Conservation (phyloP, 305 asterid genomes). For the Fraxinus baroniana region DNA sequence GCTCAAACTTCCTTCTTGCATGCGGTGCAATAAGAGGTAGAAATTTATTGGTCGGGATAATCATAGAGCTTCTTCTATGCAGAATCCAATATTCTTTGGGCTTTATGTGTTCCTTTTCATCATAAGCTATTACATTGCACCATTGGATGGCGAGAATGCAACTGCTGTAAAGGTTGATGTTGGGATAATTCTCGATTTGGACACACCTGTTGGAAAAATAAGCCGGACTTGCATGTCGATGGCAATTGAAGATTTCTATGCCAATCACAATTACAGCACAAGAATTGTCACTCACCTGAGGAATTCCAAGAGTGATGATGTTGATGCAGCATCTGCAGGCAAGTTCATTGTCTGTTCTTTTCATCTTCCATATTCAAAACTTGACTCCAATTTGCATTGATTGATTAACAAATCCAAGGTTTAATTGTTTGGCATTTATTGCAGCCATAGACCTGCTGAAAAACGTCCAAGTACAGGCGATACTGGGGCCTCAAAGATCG, state of each 20-base stretch:
- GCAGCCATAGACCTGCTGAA: slow-evolving; percentile 1
- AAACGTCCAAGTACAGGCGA: neutral
- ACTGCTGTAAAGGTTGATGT: neutral
- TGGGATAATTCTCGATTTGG: neutral
- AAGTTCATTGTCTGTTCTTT: neutral
- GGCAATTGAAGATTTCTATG: slow-evolving; percentile 1
- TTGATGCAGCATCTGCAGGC: neutral
- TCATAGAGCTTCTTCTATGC: neutral
- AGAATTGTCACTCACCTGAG: slow-evolving; percentile 1
- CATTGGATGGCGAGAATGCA: neutral
- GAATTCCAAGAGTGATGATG: neutral
- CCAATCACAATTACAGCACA: neutral
- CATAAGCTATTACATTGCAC: neutral
- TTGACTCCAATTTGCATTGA: neutral
- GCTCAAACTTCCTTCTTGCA: neutral
- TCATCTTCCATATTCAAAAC: neutral
- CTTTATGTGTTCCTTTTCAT: neutral
- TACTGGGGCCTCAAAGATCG: neutral
- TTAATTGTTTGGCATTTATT: neutral
- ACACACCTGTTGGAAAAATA: neutral
- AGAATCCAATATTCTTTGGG: neutral
- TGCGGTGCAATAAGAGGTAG: neutral
- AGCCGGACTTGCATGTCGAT: neutral
- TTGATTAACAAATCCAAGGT: neutral
- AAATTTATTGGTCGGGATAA: neutral